Conservation (phyloP, 1,139 yeast species). For the Hyphopichia fennica region DNA sequence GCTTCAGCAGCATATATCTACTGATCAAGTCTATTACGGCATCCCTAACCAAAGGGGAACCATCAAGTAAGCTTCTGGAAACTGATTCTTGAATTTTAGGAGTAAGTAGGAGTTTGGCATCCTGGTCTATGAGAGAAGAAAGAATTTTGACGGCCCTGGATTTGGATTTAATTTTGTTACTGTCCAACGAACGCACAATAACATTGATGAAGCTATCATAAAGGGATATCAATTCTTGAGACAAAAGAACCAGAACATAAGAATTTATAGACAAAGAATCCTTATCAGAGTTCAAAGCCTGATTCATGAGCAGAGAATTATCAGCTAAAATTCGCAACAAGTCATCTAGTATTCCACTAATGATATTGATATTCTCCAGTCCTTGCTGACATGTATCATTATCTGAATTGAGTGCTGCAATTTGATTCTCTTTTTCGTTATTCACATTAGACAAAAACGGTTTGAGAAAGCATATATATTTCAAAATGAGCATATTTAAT, state of each 20-base stretch:
- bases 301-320: slow-evolving; percentile 9
- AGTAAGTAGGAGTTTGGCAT: slow-evolving; percentile 48
- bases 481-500: slow-evolving; percentile 13
- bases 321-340: slow-evolving; percentile 10
- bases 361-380: not conserved
- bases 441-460: slow-evolving; percentile 1
- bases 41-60: slow-evolving; percentile 72
- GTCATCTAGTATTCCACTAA: slow-evolving; percentile 3
- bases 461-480: slow-evolving; percentile 7
- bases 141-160: slow-evolving; percentile 66
- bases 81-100: slow-evolving; percentile 55
- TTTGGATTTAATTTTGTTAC: slow-evolving; percentile 58
- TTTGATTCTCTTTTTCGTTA: slow-evolving; percentile 7
- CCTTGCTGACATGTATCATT: slow-evolving; percentile 4
- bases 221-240: slow-evolving; percentile 36
- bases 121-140: slow-evolving; percentile 43
- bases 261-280: slow-evolving; percentile 11
- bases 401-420: slow-evolving; percentile 11
- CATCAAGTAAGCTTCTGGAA: slow-evolving; percentile 52
- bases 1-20: slow-evolving; percentile 46
- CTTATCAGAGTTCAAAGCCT: slow-evolving; percentile 10
- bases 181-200: slow-evolving; percentile 49
- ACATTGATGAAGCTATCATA: slow-evolving; percentile 56
- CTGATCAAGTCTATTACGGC: slow-evolving; percentile 70
- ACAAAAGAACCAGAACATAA: slow-evolving; percentile 16